Conservation (phyloP, 1,139 yeast species). For the Citeromyces hawaiiensis region DNA sequence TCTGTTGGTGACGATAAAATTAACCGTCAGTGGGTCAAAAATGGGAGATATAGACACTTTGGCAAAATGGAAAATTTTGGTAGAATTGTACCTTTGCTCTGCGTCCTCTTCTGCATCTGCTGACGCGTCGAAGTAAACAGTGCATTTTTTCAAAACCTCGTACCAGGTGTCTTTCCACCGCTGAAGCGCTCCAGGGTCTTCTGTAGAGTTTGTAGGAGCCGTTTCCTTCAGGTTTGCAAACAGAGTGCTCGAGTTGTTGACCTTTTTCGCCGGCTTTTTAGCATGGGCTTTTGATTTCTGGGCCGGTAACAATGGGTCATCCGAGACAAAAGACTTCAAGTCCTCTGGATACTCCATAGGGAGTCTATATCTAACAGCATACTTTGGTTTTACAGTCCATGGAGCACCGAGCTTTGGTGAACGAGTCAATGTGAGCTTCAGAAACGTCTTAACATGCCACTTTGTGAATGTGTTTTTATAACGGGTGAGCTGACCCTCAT, state of each 20-base stretch:
- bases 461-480: constrained; percentile 85
- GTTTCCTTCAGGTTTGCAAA: constrained; percentile 18
- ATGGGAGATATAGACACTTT: constrained; percentile 12
- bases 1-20: constrained; percentile 47
- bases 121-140: constrained; percentile 15
- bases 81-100: constrained; percentile 11
- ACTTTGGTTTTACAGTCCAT: constrained; percentile 84
- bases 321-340: constrained; percentile 13
- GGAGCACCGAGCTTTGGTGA: constrained; percentile 88
- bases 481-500: constrained; percentile 60
- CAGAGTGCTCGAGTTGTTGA: constrained; percentile 6
- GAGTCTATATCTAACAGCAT: constrained; percentile 46
- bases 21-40: constrained; percentile 16
- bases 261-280: neutral
- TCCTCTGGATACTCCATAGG: constrained; percentile 41
- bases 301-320: constrained; percentile 3
- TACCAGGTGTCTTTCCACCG: constrained; percentile 20
- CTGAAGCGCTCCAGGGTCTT: constrained; percentile 12
- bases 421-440: constrained; percentile 72
- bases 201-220: constrained; percentile 16
- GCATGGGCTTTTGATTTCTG: constrained; percentile 3
- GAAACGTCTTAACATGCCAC: constrained; percentile 77
- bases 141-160: constrained; percentile 12
- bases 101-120: constrained; percentile 10
- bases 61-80: constrained; percentile 14